Evolutionary conservation across 306 rosid genomes (phyloP).

Genomic region (Vicia villosa): DNA sequence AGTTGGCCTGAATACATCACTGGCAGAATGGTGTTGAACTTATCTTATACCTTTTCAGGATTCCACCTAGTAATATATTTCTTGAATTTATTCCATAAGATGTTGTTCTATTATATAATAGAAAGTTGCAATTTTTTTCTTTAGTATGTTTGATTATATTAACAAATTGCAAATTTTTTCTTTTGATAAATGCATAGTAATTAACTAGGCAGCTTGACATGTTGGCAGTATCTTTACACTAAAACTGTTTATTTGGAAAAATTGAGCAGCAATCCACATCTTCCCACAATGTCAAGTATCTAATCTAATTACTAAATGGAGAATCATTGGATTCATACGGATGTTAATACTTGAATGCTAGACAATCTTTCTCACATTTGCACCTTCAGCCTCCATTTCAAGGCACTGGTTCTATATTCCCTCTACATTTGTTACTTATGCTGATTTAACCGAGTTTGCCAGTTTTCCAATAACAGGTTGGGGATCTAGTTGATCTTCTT

Average conservation of each 20-base stretch:
- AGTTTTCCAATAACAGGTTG: not conserved
- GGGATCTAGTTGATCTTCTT: not conserved
- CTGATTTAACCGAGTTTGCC: not conserved
- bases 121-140: not conserved
- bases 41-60: not conserved
- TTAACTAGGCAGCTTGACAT: not conserved
- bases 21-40: slow-evolving; percentile 14
- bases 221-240: not conserved
- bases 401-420: not conserved
- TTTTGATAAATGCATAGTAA: not conserved
- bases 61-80: slow-evolving; percentile 6
- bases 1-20: not conserved
- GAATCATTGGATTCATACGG: not conserved
- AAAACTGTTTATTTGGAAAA: not conserved
- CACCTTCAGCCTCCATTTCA: not conserved
- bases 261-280: not conserved
- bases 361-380: not conserved
- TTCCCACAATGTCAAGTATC: not conserved
- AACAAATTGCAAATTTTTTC: no score
- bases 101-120: not conserved
- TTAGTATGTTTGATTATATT: no score
- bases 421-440: not conserved
- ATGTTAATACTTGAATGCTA: not conserved
- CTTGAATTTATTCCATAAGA: no score
- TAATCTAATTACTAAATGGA: not conserved